phyloP scores from a whole-genome alignment of 768 basidiomycete species.

The Gautieria morchelliformis region DNA sequence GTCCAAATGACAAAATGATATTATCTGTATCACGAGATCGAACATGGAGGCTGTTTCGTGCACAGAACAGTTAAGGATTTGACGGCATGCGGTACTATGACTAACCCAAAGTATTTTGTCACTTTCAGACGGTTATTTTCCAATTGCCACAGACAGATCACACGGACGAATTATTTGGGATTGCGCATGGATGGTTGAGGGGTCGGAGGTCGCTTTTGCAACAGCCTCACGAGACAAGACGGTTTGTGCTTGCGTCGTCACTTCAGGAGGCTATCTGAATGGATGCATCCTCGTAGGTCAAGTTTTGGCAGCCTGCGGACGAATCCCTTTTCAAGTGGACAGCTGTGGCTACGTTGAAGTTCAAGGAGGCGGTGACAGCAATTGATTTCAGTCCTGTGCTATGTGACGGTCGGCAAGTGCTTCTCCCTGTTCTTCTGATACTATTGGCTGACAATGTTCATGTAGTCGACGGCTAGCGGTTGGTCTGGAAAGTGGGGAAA shows the following conservation, averaged over 20 bases:
- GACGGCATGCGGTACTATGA: background rate
- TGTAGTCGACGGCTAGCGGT: constrained; percentile 57
- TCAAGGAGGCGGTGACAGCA: constrained; percentile 73
- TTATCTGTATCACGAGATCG: constrained; percentile 87
- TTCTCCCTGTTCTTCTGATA: background rate
- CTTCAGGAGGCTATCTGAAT: background rate
- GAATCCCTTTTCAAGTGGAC: constrained; percentile 40
- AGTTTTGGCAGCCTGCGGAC: constrained; percentile 56
- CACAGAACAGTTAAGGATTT: constrained; percentile 28
- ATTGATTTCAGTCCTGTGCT: constrained; percentile 48
- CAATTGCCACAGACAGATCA: constrained; percentile 65
- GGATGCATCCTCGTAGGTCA: constrained; percentile 43
- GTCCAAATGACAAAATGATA: constrained; percentile 69
- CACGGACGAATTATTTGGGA: constrained; percentile 96
- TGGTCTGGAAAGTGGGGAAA: constrained; percentile 75
- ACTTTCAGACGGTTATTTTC: constrained; percentile 43
- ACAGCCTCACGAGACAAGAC: constrained; percentile 96
- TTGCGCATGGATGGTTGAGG: constrained; percentile 60
- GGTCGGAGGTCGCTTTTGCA: constrained; percentile 63
- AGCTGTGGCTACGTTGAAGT: constrained; percentile 50
- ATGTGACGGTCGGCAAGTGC: constrained; percentile 31
- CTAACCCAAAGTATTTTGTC: background rate
- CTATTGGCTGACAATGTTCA: background rate
- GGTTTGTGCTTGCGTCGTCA: constrained; percentile 31
- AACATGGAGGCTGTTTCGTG: constrained; percentile 77